Evolutionary conservation across 495 filamentous ascomycete species (phyloP), one percentile per base, ranked within the genome.

Genomic region (Podospora sp.): DNA sequence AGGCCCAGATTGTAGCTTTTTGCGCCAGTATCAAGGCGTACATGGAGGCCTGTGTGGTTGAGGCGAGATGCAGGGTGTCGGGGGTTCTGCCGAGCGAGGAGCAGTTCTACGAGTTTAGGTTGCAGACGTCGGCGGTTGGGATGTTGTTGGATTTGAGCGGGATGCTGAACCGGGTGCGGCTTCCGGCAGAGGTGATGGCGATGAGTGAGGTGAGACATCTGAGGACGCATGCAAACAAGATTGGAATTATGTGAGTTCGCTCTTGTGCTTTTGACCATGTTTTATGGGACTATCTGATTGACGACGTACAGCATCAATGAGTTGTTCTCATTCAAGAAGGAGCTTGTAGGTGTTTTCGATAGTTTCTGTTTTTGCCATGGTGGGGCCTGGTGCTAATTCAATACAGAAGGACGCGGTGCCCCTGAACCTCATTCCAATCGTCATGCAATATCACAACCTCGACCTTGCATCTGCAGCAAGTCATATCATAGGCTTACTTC

Each of bases 321-420:
- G 40, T 20, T 72, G 8, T 68, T 72, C 50, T 68, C 70, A 1
- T 57, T 72, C 51, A 69, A 72, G 25, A 72, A 72, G 20, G 67
- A 72, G 22, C 58, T 72, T 20, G 70, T 72, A 24, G 46, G 70
- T 64, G 26, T 3, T 40, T 2, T 9, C 25, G n/a, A 1, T 6
- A 5, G 2, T n/a, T 40, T 11, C 21, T 6, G 2, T 5, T n/a
- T 2, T 18, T 6, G 20, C 8, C 14, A 35, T 3, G 24, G 59
- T 71, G 2, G 63, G 7, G n/a, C n/a, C n/a, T n/a, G n/a, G n/a
- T n/a, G 7, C 52, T 8, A n/a, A 59, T n/a, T 59, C 1, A 27
- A 11, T 0, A n/a, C 21, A 69, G 67, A 69, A 65, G 8, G 70
- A 69, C 16, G 9, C 63, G 35, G 16, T 57, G 64, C 20, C 33